These are phyloP conservation scores for Kazachstania sp. DNA, from an alignment of 1,139 yeast genomes.

Conservation along the genomic window DNA sequence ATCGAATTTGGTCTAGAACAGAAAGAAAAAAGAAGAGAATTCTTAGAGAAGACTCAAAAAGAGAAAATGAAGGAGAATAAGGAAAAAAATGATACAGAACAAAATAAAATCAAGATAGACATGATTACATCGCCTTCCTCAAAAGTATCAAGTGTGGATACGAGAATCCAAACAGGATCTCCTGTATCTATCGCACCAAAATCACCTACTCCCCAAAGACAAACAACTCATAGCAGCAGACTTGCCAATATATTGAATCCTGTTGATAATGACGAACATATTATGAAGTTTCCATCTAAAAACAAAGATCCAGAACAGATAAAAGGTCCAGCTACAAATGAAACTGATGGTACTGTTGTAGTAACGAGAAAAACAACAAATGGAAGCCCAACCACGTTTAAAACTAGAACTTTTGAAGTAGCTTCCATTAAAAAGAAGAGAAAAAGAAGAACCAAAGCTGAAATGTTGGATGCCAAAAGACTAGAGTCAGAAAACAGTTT, in stretches of 20 bases:
- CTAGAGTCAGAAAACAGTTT: background rate
- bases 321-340: background rate
- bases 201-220: background rate
- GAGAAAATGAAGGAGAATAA: constrained; percentile 4
- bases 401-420: background rate
- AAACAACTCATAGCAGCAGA: background rate
- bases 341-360: background rate
- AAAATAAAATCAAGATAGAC: background rate
- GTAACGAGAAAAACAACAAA: background rate
- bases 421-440: constrained; percentile 3
- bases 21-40: constrained; percentile 49
- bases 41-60: constrained; percentile 4
- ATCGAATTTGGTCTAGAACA: constrained; percentile 61
- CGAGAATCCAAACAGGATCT: background rate
- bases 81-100: background rate
- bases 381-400: background rate
- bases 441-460: constrained; percentile 2
- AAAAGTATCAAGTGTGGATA: background rate
- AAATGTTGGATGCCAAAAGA: constrained; percentile 1
- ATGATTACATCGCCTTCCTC: constrained; percentile 1
- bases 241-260: constrained; percentile 1
- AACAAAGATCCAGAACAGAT: background rate
- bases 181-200: background rate
- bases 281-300: background rate
- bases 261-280: background rate